Conservation (phyloP, 495 filamentous ascomycete species). For the Darksidea phi region DNA sequence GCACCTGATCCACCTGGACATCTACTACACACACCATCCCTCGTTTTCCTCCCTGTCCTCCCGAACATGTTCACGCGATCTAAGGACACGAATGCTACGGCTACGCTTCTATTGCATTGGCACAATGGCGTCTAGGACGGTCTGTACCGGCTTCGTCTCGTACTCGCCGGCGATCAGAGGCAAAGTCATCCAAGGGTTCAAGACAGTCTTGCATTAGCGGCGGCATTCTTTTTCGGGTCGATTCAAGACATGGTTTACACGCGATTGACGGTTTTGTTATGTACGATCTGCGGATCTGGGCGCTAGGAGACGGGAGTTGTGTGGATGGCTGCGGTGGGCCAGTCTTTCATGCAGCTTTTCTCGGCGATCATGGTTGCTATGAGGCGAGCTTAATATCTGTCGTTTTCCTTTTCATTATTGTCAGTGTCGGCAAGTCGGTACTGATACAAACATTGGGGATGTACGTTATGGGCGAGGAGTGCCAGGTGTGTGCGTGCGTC, state of each 20-base stretch:
- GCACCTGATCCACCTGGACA: constrained; percentile 21
- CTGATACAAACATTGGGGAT: too few relatives aligned
- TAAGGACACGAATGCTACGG: constrained; percentile 15
- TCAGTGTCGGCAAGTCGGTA: not conserved
- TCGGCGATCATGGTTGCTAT: not conserved
- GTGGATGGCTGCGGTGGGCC: constrained; percentile 2
- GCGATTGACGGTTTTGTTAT: too few relatives aligned
- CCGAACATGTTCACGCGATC: constrained; percentile 5
- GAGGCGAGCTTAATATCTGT: constrained; percentile 12
- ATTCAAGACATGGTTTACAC: too few relatives aligned
- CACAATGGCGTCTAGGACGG: constrained; percentile 16
- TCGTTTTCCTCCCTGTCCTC: constrained; percentile 4
- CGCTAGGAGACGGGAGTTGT: too few relatives aligned
- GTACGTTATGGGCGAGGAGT: too few relatives aligned
- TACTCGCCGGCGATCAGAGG: constrained; percentile 34
- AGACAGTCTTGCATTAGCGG: too few relatives aligned
- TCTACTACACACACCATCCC: constrained; percentile 14
- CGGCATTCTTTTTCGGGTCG: too few relatives aligned
- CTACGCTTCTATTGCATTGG: constrained; percentile 8
- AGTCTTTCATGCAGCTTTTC: constrained; percentile 10
- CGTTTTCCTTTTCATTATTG: constrained; percentile 11
- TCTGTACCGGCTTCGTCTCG: constrained; percentile 20
- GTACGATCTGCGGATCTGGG: too few relatives aligned
- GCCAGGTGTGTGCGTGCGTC: too few relatives aligned
- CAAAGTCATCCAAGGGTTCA: not conserved